Conservation (phyloP, 768 basidiomycete species). For the Lepiota subincarnata region DNA sequence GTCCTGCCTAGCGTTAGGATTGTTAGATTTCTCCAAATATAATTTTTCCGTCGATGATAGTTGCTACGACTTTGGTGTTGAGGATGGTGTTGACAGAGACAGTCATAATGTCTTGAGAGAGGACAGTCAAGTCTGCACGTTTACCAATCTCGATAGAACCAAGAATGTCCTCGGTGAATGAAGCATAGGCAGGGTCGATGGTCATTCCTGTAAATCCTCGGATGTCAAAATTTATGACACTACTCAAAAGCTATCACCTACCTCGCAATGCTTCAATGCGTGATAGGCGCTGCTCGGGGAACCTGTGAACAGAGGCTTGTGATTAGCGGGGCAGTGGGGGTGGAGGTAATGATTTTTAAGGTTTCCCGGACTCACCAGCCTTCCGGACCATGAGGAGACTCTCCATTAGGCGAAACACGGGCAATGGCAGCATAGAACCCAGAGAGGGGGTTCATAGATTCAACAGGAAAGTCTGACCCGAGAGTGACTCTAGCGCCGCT, state of each 20-base stretch:
- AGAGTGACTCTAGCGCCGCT: slow-evolving; percentile 66
- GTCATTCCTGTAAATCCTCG: slow-evolving; percentile 63
- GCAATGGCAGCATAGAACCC: slow-evolving; percentile 89
- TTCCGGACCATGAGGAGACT: slow-evolving; percentile 74
- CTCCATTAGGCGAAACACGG: slow-evolving; percentile 61
- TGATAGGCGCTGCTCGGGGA: slow-evolving; percentile 73
- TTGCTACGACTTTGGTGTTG: slow-evolving; percentile 62
- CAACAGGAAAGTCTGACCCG: slow-evolving; percentile 91
- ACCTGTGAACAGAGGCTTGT: slow-evolving; percentile 43
- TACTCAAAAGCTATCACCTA: slow-evolving; percentile 17
- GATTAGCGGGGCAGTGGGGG: not conserved
- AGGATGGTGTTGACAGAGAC: slow-evolving; percentile 58
- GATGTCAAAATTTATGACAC: not conserved
- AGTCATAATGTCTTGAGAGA: slow-evolving; percentile 79
- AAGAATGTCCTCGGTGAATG: slow-evolving; percentile 66
- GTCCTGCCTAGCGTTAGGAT: too few relatives aligned
- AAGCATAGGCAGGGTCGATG: slow-evolving; percentile 81
- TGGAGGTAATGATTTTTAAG: too few relatives aligned
- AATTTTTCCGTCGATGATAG: slow-evolving; percentile 69
- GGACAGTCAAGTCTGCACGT: slow-evolving; percentile 80
- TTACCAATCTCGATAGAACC: slow-evolving; percentile 82
- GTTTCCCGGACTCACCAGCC: slow-evolving; percentile 61
- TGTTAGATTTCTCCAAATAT: slow-evolving; percentile 35
- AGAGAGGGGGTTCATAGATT: slow-evolving; percentile 76
- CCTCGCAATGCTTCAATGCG: slow-evolving; percentile 76